Conservation (phyloP, 2,329 filamentous ascomycete genomes). For the Elsinoe perseae region DNA sequence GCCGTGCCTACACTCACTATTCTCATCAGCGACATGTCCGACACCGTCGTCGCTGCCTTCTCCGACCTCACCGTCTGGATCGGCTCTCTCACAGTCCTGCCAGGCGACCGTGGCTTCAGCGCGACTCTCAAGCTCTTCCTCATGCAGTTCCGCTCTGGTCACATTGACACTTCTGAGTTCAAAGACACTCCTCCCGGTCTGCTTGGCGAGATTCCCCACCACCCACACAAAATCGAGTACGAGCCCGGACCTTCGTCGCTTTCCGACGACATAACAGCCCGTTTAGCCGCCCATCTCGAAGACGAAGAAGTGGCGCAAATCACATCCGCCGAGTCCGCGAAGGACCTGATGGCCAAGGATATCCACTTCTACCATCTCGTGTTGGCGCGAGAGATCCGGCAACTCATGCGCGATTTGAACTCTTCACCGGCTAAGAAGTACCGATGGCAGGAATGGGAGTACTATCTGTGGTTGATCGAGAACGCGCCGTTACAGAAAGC, state of each 20-base stretch:
- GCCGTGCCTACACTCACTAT: constrained; percentile 49
- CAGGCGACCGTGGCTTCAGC: constrained; percentile 39
- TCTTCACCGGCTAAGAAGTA: constrained; percentile 32
- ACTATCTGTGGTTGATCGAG: constrained; percentile 42
- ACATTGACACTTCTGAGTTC: constrained; percentile 17
- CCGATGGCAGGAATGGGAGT: constrained; percentile 39
- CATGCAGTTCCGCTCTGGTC: constrained; percentile 18
- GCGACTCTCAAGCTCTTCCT: constrained; percentile 27
- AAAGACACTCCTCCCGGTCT: constrained; percentile 19
- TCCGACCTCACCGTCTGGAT: constrained; percentile 50
- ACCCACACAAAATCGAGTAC: constrained; percentile 1
- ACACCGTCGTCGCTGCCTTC: constrained; percentile 48
- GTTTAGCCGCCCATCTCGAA: constrained; percentile 35
- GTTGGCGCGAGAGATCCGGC: constrained; percentile 38
- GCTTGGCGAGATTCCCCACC: not conserved
- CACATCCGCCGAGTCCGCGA: constrained; percentile 34
- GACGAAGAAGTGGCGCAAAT: constrained; percentile 37
- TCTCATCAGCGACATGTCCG: constrained; percentile 48
- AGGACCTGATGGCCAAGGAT: constrained; percentile 40
- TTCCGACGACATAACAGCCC: constrained; percentile 23
- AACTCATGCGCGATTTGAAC: constrained; percentile 37
- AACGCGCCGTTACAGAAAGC: constrained; percentile 25
- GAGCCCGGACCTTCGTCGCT: constrained; percentile 12
- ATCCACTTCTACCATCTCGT: constrained; percentile 46
- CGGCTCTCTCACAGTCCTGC: constrained; percentile 48